Conservation (phyloP, 2,329 filamentous ascomycete species). For the Monilinia vaccinii-corymbosi region DNA sequence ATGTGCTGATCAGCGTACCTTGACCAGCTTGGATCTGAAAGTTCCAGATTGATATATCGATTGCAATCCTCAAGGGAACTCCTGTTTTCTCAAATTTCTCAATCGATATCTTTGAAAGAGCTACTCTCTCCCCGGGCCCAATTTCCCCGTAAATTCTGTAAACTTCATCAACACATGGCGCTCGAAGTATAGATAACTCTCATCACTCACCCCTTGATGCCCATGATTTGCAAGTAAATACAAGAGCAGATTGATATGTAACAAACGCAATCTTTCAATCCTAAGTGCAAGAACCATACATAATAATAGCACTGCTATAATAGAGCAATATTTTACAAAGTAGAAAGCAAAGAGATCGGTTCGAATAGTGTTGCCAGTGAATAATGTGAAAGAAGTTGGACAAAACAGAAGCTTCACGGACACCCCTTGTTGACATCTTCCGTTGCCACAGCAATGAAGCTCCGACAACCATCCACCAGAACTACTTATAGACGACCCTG, state of each 20-base stretch:
- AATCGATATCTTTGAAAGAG: conserved; percentile 73
- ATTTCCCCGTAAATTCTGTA: conserved; percentile 82
- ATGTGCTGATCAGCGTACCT: conserved; percentile 35
- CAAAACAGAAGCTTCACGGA: neutral
- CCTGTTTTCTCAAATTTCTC: conserved; percentile 62
- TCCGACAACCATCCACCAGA: neutral
- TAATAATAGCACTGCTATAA: conserved; percentile 7
- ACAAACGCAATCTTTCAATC: neutral
- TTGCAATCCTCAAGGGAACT: conserved; percentile 73
- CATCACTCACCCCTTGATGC: conserved; percentile 50
- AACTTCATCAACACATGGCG: neutral
- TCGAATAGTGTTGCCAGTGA: neutral
- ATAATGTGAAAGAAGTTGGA: neutral
- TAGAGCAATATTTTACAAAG: neutral
- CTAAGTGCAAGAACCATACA: conserved; percentile 3
- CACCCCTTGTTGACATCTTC: conserved; percentile 1
- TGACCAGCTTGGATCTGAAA: conserved; percentile 83
- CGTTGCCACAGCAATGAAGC: conserved; percentile 1
- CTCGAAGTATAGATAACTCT: neutral
- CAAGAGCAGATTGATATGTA: neutral
- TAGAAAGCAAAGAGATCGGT: neutral
- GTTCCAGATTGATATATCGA: conserved; percentile 96
- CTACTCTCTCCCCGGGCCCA: conserved; percentile 67
- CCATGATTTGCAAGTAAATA: conserved; percentile 39
- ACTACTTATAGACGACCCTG: conserved; percentile 6